These are phyloP conservation scores for Phoma sp. DNA, from an alignment of 2,329 filamentous ascomycete genomes.

Conservation along the genomic window DNA sequence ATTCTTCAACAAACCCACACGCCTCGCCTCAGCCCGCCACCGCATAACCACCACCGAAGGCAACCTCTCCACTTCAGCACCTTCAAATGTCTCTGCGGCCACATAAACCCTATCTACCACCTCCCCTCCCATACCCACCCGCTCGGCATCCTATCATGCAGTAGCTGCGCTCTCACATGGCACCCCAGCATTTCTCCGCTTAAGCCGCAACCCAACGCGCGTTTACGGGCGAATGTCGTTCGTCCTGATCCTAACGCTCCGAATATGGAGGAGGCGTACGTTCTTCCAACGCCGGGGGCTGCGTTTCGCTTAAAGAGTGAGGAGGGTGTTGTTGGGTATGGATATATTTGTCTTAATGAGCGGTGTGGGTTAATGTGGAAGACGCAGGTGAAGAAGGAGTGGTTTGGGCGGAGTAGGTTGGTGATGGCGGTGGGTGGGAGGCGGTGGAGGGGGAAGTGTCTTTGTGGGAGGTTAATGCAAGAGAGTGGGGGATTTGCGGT, in stretches of 20 bases:
- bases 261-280: not conserved
- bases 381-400: not conserved
- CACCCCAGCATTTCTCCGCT: not conserved
- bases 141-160: not conserved
- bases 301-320: not conserved
- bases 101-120: not conserved
- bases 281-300: not conserved
- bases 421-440: not conserved
- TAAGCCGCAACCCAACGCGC: not conserved
- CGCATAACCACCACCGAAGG: not conserved
- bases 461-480: not conserved
- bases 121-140: not conserved
- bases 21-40: not conserved
- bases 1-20: not conserved
- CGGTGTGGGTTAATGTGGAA: slow-evolving; percentile 1
- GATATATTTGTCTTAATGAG: not conserved
- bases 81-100: not conserved
- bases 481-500: not conserved
- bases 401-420: not conserved
- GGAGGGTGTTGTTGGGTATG: not conserved
- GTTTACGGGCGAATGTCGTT: not conserved
- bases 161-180: not conserved
- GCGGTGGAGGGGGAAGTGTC: not conserved
- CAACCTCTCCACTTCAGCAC: not conserved
- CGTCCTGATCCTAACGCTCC: not conserved